phyloP scores from a whole-genome alignment of 768 basidiomycete genomes.

The Termitomyces sp. region DNA sequence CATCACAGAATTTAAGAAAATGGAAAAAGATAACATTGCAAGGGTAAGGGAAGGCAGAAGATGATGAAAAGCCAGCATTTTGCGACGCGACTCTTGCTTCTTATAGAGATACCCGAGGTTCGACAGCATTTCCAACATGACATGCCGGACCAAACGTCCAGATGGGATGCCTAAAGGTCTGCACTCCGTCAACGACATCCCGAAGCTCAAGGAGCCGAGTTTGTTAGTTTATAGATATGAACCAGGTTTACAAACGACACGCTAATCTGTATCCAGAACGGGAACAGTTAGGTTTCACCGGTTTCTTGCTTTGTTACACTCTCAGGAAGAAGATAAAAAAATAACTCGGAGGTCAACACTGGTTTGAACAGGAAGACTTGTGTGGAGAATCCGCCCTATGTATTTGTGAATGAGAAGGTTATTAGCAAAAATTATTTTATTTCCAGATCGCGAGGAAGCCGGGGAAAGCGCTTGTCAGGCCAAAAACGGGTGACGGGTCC shows the following conservation, averaged over 20 bases:
- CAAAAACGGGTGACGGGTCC: neutral
- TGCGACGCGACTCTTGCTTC: neutral
- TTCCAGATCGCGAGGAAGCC: neutral
- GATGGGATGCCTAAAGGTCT: neutral
- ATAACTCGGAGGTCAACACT: too few species aligned
- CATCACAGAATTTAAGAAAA: neutral
- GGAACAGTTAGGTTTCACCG: too few species aligned
- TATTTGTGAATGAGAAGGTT: neutral
- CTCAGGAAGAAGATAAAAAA: neutral
- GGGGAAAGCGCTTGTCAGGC: neutral
- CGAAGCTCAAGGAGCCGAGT: neutral
- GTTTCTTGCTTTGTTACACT: neutral
- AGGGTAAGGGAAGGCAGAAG: neutral
- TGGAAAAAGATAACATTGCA: neutral
- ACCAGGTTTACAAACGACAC: neutral
- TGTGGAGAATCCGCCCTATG: neutral
- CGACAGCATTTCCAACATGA: neutral
- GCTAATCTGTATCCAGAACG: neutral
- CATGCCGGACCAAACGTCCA: neutral
- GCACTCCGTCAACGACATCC: neutral
- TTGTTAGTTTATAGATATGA: neutral
- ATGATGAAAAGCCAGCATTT: neutral
- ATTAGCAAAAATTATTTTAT: neutral
- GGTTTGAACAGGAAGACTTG: neutral
- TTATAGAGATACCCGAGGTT: neutral